phyloP scores from a whole-genome alignment of 352 stramenopile genomes.

The Phytophthora fragariae region DNA sequence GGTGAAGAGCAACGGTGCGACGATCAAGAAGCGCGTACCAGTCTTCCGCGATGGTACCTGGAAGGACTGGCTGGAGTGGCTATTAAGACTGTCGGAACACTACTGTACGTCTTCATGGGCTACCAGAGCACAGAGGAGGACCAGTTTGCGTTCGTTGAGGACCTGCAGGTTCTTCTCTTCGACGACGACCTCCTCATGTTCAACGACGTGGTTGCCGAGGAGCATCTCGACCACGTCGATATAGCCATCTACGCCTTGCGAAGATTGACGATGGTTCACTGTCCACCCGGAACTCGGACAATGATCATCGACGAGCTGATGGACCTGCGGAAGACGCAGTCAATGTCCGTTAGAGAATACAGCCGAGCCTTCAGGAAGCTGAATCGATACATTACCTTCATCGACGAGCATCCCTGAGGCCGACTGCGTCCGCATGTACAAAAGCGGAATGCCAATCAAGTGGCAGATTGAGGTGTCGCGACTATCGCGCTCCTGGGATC shows the following conservation, averaged over 20 bases:
- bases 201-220: constrained; percentile 2
- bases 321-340: neutral
- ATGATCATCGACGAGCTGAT: constrained; percentile 6
- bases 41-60: constrained; percentile 1
- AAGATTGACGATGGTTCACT: constrained; percentile 5
- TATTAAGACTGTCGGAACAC: neutral
- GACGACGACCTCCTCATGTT: constrained; percentile 8
- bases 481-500: constrained; percentile 1
- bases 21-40: neutral
- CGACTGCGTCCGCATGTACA: constrained; percentile 3
- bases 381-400: neutral
- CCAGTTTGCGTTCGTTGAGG: too few species aligned
- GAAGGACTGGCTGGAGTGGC: constrained; percentile 8
- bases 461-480: constrained; percentile 3
- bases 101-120: neutral
- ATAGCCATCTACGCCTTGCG: constrained; percentile 8
- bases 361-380: neutral
- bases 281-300: neutral
- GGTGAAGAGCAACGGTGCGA: constrained; percentile 2
- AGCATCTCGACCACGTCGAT: neutral
- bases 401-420: neutral
- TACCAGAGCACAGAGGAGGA: too few species aligned
- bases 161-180: neutral
- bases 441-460: neutral
- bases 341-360: neutral